Base-by-base conservation (phyloP, 1,284 basidiomycete species). In the Rhodofomes roseus region DNA sequence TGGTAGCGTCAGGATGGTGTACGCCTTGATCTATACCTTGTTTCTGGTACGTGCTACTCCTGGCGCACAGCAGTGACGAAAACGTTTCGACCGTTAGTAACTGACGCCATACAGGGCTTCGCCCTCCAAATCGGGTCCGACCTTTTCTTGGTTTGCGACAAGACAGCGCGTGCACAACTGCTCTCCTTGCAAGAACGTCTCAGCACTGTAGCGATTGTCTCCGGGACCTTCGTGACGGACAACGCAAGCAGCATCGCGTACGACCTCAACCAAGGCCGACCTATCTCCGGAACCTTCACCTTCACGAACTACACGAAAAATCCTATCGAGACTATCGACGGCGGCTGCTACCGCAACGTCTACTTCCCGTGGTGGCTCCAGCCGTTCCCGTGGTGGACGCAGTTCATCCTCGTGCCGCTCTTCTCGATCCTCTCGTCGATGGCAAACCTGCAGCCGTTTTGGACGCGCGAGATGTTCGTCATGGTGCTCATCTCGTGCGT, bases 1-100 rank as follows among this genome's bases (percentile, higher is more conserved):
- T 54, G 93, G 93, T 25, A 92, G 89, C 60, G 92, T 95, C 60
- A 91, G 92, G 71, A 92, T 95, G 90, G 90, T 94, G 22, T 95
- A 93, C 65, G 90, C 92, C 20, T 80, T 95, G 61, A 94, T 95
- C 56, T 95, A 94, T 70, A 93, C 92, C 0, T 78, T 95, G n/a
- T 94, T 94, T 73, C 74, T 95, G 31, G 67, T 69, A 43, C 2
- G 64, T 60, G 6, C n/a, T n/a, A n/a, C n/a, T n/a, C n/a, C n/a
- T n/a, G n/a, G n/a, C n/a, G n/a, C n/a, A n/a, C n/a, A n/a, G n/a
- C n/a, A n/a, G n/a, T n/a, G n/a, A n/a, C 6, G 29, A 25, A 34
- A 12, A 20, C 18, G 31, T 1, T 27, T 5, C 5, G 9, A 25
- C 22, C 7, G 16, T 48, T 1, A 6, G 14, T 31, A 18, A 25